Base-by-base conservation (phyloP, 805 yeast genomes). In the Lachancea kluyveri region DNA sequence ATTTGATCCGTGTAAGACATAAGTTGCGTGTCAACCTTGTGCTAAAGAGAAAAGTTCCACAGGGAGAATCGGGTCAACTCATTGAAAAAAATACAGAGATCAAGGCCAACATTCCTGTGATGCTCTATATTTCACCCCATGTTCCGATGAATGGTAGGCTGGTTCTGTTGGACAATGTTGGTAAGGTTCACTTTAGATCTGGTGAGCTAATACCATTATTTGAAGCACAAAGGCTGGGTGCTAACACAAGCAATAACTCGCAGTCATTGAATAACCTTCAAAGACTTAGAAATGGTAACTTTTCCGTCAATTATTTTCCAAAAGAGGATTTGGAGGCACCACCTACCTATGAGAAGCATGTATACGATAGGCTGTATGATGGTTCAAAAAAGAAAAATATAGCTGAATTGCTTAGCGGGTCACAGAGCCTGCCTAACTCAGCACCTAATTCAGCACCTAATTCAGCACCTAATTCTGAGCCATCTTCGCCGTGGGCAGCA, bases 1-100 rank as follows among this genome's bases (percentile, higher is more conserved):
- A 74, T 45, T 31, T 50, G 22, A 71, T 85, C 40, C 80, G 82
- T 50, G 86, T 88, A 16, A 68, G 88, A 32, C 96, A 90, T 62
- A 85, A 84, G 60, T 57, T 90, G 36, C 75, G 80, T 44, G 74
- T 88, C 41, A 77, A 72, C 13, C 74, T 88, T 30, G 74, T 78
- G 5, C 64, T 88, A 43, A 59, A 72, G 23, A 33, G 44, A 14
- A 10, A 28, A 7, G 29, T 26, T 6, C 33, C 28, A 16, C 36
- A 37, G 6, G 29, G 28, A 3, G 23, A 14, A 17, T 27, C 26
- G 4, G 27, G 30, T 24, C 83, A 82, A 50, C 74, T 80, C 0
- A 86, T 79, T 44, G 88, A 88, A 4, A 92, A 83, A 49, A 76
- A 76, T 3, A 79, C 94, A 7, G 96, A 88, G 57, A 66, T 90